Evolutionary conservation across 345 rosid genomes (phyloP).

Genomic region (Hibiscus syriacus): DNA sequence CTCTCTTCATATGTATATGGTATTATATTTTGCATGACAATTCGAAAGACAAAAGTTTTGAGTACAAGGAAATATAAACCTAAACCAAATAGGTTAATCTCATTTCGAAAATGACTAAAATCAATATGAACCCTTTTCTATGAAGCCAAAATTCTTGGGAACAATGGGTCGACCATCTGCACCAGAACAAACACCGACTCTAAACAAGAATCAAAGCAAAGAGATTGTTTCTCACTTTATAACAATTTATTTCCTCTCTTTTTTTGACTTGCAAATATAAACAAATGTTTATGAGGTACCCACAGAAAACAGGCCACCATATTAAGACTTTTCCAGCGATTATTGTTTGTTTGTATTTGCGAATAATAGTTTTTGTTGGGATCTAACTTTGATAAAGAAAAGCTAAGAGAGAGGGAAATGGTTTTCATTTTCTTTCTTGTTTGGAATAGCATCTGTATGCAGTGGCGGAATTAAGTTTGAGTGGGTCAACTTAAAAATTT

Average conservation of each 20-base stretch:
- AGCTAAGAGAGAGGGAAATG: neutral
- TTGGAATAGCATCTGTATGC: constrained; percentile 13
- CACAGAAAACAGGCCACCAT: neutral
- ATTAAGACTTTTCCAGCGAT: neutral
- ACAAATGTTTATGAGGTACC: neutral
- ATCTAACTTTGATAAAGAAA: neutral
- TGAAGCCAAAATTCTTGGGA: constrained; percentile 23
- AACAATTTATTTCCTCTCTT: neutral
- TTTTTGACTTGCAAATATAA: neutral
- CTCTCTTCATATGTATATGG: neutral
- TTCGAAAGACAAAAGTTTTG: constrained; percentile 2
- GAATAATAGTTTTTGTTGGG: neutral
- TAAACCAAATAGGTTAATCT: too few relatives aligned
- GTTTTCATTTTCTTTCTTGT: neutral
- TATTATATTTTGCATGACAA: constrained; percentile 17
- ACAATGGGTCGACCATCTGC: too few relatives aligned
- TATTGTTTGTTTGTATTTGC: neutral
- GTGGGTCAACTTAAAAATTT: too few relatives aligned
- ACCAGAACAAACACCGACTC: too few relatives aligned
- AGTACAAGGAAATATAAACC: constrained; percentile 9
- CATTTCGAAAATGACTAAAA: too few relatives aligned
- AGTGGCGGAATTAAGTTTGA: too few relatives aligned
- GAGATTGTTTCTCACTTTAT: neutral
- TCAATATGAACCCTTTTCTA: constrained; percentile 12
- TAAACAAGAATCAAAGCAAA: too few relatives aligned